phyloP scores from a whole-genome alignment of 2,329 filamentous ascomycete species.

The Sporothrix phasma region DNA sequence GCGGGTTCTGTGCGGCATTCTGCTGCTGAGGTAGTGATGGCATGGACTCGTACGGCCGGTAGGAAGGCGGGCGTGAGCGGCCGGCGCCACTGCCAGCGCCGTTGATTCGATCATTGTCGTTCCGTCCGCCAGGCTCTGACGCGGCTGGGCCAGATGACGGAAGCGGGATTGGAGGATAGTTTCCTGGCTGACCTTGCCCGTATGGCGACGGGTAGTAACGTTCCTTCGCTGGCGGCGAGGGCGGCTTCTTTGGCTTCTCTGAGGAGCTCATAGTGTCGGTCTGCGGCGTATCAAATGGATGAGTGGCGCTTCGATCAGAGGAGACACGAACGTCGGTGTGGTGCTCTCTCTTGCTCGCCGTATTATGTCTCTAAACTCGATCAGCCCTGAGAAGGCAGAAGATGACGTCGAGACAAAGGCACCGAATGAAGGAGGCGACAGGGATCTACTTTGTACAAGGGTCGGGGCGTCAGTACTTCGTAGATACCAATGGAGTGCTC shows the following conservation, averaged over 20 bases:
- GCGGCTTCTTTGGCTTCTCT: not conserved
- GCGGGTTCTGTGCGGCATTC: constrained; percentile 1
- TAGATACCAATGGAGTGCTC: not conserved
- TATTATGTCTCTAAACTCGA: not conserved
- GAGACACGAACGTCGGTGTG: not conserved
- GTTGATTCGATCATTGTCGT: not conserved
- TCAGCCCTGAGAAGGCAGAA: not conserved
- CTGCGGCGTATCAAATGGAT: not conserved
- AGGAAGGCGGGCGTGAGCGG: not conserved
- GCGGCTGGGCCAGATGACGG: not conserved
- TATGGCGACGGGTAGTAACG: not conserved
- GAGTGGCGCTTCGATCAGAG: not conserved
- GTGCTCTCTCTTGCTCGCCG: not conserved
- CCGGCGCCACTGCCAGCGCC: not conserved
- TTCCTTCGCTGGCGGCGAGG: not conserved
- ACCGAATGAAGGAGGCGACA: not conserved
- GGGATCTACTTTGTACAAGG: not conserved
- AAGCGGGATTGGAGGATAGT: constrained; percentile 2
- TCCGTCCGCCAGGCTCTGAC: not conserved
- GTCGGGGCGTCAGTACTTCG: not conserved
- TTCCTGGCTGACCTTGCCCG: not conserved
- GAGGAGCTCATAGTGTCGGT: not conserved
- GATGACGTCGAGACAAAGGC: not conserved
- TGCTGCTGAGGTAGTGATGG: not conserved
- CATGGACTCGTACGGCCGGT: not conserved